Conservation (phyloP, 768 basidiomycete genomes). For the Daedaleopsis nitida region DNA sequence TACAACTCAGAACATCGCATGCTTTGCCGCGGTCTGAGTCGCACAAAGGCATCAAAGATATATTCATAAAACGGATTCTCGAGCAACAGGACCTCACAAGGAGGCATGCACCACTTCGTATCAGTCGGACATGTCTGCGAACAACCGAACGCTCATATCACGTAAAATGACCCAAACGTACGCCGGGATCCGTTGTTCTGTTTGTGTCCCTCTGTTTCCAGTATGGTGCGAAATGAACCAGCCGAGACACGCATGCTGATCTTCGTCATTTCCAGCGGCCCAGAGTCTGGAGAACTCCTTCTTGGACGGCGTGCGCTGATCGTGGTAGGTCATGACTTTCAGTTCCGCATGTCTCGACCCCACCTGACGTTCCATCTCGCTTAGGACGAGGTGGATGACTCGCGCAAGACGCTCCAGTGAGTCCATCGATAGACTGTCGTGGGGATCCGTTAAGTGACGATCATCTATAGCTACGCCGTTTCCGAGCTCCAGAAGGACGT, state of each 20-base stretch:
- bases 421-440: conserved; percentile 23
- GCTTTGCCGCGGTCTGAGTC: too few relatives aligned
- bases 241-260: background rate
- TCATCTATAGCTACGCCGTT: conserved; percentile 73
- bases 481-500: conserved; percentile 90
- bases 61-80: too few relatives aligned
- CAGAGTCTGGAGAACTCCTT: conserved; percentile 66
- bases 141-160: too few relatives aligned
- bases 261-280: conserved; percentile 45
- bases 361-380: conserved; percentile 12
- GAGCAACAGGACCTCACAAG: too few relatives aligned
- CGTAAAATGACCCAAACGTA: too few relatives aligned
- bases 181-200: too few relatives aligned
- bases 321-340: conserved; percentile 54
- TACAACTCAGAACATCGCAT: too few relatives aligned
- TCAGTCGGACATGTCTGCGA: too few relatives aligned
- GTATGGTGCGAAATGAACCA: too few relatives aligned
- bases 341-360: conserved; percentile 5
- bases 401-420: conserved; percentile 85
- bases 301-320: conserved; percentile 83
- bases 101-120: too few relatives aligned
- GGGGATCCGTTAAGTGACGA: background rate
- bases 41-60: too few relatives aligned
- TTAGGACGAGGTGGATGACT: conserved; percentile 88
- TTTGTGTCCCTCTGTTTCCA: too few relatives aligned